Base-by-base conservation (phyloP, 148 eudicot genomes). In the Silene conica region DNA sequence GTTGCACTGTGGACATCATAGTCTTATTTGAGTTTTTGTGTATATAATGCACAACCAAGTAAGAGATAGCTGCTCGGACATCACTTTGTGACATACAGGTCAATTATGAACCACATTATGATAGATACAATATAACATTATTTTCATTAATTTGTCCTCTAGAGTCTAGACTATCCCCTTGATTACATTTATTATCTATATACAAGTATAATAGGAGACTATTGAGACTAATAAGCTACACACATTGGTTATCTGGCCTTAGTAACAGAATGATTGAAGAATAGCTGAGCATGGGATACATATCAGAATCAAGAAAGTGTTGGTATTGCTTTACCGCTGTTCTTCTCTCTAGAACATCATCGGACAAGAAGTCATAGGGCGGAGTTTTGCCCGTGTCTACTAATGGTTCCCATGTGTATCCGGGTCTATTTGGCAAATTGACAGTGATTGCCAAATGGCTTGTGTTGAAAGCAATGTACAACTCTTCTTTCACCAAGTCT, bases 251-350 rank as follows among this genome's bases (percentile, higher is more conserved):
- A 25, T 83, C 85, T 6, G 89, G 89, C 61, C 83, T 80, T 45
- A 88, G 89, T 68, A 83, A 46, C 21, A 95, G 85, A 82, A 95
- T 82, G 68, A 95, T 82, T 18, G 99, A 95, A 69, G 99, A 95
- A 74, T 95, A 95, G 77, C 97, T 89, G 26, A 95, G 87, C 97
- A 95, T 92, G 4, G 97, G 99, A 72, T 95, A 95, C 72, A 90
- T 68, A 81, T 89, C 87, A 63, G 77, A 82, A 63, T 95, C 90
- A 45, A 95, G 96, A 74, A 95, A 87, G 73, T 89, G 96, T 60
- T 93, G 76, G 69, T 84, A 95, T 60, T 92, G 99, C 73, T 70
- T 68, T 9, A 78, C 70, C 3, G 97, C 97, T 20, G 73, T 60
- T 22, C 87, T 86, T 82, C 89, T 87, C 54, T 84, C 85, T 0